Conservation (phyloP, 345 rosid species). For the Toxicodendron radicans region DNA sequence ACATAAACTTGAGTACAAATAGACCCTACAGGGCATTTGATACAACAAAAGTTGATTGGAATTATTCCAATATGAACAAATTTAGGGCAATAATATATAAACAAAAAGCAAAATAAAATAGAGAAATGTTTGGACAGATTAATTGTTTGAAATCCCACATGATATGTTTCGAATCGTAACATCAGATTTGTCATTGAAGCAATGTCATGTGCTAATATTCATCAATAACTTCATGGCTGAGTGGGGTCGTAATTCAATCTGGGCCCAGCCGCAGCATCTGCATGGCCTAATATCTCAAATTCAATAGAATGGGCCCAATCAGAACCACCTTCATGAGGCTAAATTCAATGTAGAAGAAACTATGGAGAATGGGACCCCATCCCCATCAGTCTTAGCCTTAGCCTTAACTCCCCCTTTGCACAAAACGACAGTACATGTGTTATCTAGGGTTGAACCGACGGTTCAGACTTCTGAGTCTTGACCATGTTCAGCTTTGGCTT, state of each 20-base stretch:
- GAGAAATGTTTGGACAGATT: neutral
- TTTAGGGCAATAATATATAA: neutral
- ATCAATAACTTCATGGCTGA: neutral
- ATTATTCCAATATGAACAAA: neutral
- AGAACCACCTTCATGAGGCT: constrained; percentile 8
- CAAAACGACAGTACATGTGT: constrained; percentile 33
- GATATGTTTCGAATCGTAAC: constrained; percentile 8
- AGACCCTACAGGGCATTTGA: too few species aligned
- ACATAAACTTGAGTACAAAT: neutral
- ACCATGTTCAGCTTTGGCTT: constrained; percentile 14
- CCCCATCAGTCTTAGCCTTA: neutral
- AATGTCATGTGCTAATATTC: constrained; percentile 4
- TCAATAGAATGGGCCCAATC: constrained; percentile 9
- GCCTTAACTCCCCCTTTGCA: neutral
- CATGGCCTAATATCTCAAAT: neutral
- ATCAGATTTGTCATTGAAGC: neutral
- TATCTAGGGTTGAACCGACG: constrained; percentile 10
- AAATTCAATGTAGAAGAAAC: constrained; percentile 33
- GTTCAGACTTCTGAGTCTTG: constrained; percentile 2
- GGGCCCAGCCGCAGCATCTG: neutral
- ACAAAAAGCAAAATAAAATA: too few species aligned
- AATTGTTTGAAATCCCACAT: constrained; percentile 21
- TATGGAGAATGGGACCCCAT: constrained; percentile 31
- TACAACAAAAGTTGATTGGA: neutral
- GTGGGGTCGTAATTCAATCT: constrained; percentile 22